A percentile compares a stretch with the other conserved stretches of the same genome.
These are phyloP conservation scores for Axilococcus clingmanii DNA, from an alignment of 139 green algal species.

Conservation along the genomic window DNA sequence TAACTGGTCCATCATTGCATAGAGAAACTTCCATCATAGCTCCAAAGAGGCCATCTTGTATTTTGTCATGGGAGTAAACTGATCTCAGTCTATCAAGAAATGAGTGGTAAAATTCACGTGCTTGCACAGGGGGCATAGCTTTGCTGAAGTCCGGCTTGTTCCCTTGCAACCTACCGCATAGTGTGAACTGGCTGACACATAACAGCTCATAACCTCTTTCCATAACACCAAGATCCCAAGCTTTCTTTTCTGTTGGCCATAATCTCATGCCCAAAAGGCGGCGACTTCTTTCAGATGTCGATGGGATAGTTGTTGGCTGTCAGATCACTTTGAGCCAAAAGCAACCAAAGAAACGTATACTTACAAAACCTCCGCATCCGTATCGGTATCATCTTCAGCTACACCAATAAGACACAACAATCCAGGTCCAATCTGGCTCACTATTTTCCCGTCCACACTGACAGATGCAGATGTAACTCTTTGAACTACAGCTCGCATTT, in stretches of 20 bases:
- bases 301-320: not conserved
- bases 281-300: slow-evolving; percentile 33
- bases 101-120: slow-evolving; percentile 34
- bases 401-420: slow-evolving; percentile 56
- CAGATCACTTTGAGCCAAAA: not conserved
- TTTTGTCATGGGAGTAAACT: slow-evolving; percentile 29
- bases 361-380: slow-evolving; percentile 44
- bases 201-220: slow-evolving; percentile 41
- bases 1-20: slow-evolving; percentile 48
- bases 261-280: slow-evolving; percentile 30
- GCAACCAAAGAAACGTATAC: too few relatives aligned
- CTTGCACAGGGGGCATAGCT: slow-evolving; percentile 49
- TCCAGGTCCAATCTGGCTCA: slow-evolving; percentile 40
- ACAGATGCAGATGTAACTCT: slow-evolving; percentile 33
- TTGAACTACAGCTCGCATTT: slow-evolving; percentile 24
- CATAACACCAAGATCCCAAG: slow-evolving; percentile 47
- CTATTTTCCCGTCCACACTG: slow-evolving; percentile 35
- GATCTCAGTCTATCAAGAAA: slow-evolving; percentile 40
- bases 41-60: slow-evolving; percentile 43
- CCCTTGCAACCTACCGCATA: slow-evolving; percentile 54
- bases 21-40: slow-evolving; percentile 66
- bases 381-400: slow-evolving; percentile 25
- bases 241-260: slow-evolving; percentile 33
- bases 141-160: slow-evolving; percentile 65
- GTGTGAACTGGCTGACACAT: slow-evolving; percentile 68